These are phyloP conservation scores for Pneumocystis murina DNA, from an alignment of 1,139 yeast species.

Conservation along the genomic window DNA sequence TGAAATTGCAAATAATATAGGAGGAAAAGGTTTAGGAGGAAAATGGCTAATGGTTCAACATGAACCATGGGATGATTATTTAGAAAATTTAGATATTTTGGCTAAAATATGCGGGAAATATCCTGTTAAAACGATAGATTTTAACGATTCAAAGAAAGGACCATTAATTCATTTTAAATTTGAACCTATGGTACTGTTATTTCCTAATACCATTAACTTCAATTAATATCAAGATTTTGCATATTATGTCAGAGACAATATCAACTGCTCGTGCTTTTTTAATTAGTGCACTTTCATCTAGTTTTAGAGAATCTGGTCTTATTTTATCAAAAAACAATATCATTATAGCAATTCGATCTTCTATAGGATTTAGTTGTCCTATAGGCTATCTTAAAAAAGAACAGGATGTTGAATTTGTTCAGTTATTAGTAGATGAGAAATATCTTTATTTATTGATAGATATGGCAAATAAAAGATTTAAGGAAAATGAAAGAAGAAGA, in stretches of 20 bases:
- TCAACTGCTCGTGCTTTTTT: neutral
- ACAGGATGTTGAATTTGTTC: neutral
- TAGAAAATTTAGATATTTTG: neutral
- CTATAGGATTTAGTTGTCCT: neutral
- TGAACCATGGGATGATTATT: neutral
- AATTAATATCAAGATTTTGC: neutral
- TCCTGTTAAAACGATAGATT: neutral
- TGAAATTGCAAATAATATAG: neutral
- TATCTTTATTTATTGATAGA: slow-evolving; percentile 1
- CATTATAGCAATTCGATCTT: neutral
- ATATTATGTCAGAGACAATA: neutral
- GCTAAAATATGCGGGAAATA: neutral
- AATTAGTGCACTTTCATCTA: neutral
- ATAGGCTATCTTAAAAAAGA: neutral
- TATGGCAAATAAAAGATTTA: slow-evolving; percentile 1
- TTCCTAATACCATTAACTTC: neutral
- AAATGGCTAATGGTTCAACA: neutral
- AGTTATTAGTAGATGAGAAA: neutral
- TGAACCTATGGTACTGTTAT: neutral
- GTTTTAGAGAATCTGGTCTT: neutral
- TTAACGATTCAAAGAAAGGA: neutral
- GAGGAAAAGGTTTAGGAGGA: neutral
- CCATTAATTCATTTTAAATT: neutral
- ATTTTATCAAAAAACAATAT: neutral
- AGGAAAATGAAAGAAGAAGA: neutral